phyloP scores from a whole-genome alignment of 257 asterid species.

The Parsonsia alboflavescens region DNA sequence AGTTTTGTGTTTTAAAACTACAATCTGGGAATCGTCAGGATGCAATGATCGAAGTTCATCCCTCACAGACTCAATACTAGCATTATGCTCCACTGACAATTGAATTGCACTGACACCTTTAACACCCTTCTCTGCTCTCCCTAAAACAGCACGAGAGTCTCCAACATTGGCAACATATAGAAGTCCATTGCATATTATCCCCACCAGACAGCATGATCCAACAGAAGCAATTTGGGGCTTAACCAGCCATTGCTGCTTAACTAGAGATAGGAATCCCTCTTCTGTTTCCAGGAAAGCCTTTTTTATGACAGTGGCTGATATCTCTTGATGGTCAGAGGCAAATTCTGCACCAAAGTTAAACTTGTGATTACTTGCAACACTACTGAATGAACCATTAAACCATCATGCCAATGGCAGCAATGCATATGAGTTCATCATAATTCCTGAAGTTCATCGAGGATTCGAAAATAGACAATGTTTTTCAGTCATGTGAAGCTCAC shows the following conservation, averaged over 20 bases:
- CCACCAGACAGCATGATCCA: constrained; percentile 91
- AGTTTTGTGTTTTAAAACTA: constrained; percentile 75
- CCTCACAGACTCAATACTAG: constrained; percentile 65
- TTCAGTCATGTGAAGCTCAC: background rate
- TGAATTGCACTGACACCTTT: constrained; percentile 63
- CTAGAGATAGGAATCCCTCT: constrained; percentile 71
- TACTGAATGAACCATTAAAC: background rate
- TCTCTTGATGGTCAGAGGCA: constrained; percentile 61
- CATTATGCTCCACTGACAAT: constrained; percentile 82
- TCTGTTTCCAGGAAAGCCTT: constrained; percentile 84
- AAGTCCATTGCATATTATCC: constrained; percentile 69
- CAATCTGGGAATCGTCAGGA: constrained; percentile 80
- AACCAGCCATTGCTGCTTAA: constrained; percentile 61
- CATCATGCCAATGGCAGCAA: background rate
- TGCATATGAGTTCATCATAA: background rate
- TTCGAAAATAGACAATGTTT: background rate
- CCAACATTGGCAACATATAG: constrained; percentile 85
- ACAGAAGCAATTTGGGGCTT: constrained; percentile 87
- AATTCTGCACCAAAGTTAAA: constrained; percentile 39
- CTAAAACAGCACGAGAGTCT: constrained; percentile 84
- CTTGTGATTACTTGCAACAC: constrained; percentile 3
- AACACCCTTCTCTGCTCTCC: constrained; percentile 48
- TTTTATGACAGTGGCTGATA: constrained; percentile 61
- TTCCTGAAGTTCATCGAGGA: background rate
- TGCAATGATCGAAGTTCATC: constrained; percentile 65